These are phyloP conservation scores for Scedosporium boydii DNA, from an alignment of 2,329 filamentous ascomycete genomes.

Conservation along the genomic window DNA sequence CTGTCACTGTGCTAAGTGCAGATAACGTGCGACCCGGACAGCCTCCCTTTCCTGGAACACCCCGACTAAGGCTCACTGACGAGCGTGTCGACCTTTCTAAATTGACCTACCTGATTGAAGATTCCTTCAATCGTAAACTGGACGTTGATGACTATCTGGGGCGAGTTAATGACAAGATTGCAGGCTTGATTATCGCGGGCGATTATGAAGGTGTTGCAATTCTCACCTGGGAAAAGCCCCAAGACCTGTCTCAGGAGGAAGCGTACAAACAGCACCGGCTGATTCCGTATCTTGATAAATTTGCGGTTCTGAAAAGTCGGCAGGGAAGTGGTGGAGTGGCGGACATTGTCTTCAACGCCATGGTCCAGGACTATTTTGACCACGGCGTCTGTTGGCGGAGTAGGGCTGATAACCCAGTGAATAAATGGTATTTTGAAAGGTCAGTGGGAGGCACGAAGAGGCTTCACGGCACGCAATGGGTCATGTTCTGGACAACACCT, in stretches of 20 bases:
- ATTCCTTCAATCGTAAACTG: slow-evolving; percentile 80
- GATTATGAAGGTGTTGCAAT: slow-evolving; percentile 95
- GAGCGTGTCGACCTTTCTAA: slow-evolving; percentile 73
- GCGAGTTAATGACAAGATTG: slow-evolving; percentile 71
- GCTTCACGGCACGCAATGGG: slow-evolving; percentile 75
- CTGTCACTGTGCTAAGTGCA: slow-evolving; percentile 58
- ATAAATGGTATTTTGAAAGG: slow-evolving; percentile 98
- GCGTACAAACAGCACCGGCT: slow-evolving; percentile 49
- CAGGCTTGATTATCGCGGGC: slow-evolving; percentile 87
- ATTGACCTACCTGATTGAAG: slow-evolving; percentile 79
- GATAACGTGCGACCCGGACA: slow-evolving; percentile 46
- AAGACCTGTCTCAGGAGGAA: slow-evolving; percentile 43
- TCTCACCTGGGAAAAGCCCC: slow-evolving; percentile 83
- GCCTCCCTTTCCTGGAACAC: slow-evolving; percentile 48
- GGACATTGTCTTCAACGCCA: slow-evolving; percentile 91
- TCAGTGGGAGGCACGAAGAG: slow-evolving; percentile 69
- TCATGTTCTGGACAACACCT: slow-evolving; percentile 95
- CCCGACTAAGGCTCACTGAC: slow-evolving; percentile 64
- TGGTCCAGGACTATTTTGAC: slow-evolving; percentile 85
- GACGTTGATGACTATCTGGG: slow-evolving; percentile 75
- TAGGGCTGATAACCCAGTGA: slow-evolving; percentile 84
- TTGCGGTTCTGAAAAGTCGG: slow-evolving; percentile 79
- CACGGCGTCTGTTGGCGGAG: slow-evolving; percentile 87
- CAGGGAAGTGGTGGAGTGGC: slow-evolving; percentile 90
- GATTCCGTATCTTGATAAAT: slow-evolving; percentile 95